A percentile compares a stretch with the other conserved stretches of the same genome.
Evolutionary conservation across 371 early-diverging fungal species (phyloP).

Genomic region (Lichtheimia ramosa): DNA sequence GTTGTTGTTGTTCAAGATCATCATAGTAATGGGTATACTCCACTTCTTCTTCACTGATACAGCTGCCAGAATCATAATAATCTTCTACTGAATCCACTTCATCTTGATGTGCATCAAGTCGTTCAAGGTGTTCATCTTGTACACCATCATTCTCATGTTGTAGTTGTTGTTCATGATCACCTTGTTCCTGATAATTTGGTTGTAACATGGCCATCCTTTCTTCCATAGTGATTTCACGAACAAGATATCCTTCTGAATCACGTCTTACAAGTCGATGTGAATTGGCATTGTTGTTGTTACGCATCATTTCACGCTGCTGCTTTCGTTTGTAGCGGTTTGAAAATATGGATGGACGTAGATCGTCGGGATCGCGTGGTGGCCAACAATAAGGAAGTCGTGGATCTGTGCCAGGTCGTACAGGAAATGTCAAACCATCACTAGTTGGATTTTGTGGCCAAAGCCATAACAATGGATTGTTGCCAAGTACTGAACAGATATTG

Average conservation of each 20-base stretch:
- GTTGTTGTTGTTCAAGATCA: constrained; percentile 27
- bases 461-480: constrained; percentile 68
- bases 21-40: constrained; percentile 18
- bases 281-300: background rate
- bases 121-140: background rate
- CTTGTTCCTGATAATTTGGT: background rate
- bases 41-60: constrained; percentile 27
- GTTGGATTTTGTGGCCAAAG: constrained; percentile 57
- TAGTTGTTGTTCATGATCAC: background rate
- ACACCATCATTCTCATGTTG: background rate
- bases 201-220: constrained; percentile 24
- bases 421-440: constrained; percentile 79
- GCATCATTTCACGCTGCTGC: constrained; percentile 18
- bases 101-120: background rate
- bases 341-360: constrained; percentile 33
- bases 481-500: constrained; percentile 84
- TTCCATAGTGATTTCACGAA: constrained; percentile 40
- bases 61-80: constrained; percentile 43
- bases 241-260: constrained; percentile 55
- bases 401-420: constrained; percentile 40
- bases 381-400: constrained; percentile 22
- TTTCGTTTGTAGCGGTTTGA: constrained; percentile 36
- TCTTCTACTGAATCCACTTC: constrained; percentile 16
- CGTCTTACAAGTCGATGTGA: constrained; percentile 32
- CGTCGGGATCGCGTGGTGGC: constrained; percentile 33